These are phyloP conservation scores for Geranium incanum DNA, from an alignment of 441 rosid genomes.

Conservation along the genomic window DNA sequence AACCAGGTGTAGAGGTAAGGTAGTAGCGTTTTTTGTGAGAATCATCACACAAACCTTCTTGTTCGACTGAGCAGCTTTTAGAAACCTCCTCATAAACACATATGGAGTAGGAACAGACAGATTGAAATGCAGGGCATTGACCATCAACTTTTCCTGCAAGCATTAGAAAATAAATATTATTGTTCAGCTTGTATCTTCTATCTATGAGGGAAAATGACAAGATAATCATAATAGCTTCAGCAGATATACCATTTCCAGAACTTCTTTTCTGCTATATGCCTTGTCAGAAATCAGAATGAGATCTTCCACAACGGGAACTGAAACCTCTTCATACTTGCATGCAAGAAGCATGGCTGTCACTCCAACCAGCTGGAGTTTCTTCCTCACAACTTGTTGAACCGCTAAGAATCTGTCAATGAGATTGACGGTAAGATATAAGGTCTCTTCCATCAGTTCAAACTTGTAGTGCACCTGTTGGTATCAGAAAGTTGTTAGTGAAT, in stretches of 20 bases:
- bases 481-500: background rate
- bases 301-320: slow-evolving; percentile 72
- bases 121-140: slow-evolving; percentile 63
- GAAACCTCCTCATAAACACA: slow-evolving; percentile 75
- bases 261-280: slow-evolving; percentile 76
- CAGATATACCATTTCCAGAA: slow-evolving; percentile 66
- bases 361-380: slow-evolving; percentile 88
- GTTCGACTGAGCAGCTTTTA: slow-evolving; percentile 73
- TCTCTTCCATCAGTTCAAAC: slow-evolving; percentile 92
- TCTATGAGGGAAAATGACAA: background rate
- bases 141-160: slow-evolving; percentile 69
- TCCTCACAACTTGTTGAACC: slow-evolving; percentile 49
- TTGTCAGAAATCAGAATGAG: slow-evolving; percentile 79
- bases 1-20: no score
- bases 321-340: slow-evolving; percentile 53
- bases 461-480: slow-evolving; percentile 79
- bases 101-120: slow-evolving; percentile 75
- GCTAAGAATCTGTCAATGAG: slow-evolving; percentile 77
- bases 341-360: slow-evolving; percentile 85
- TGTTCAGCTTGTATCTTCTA: background rate
- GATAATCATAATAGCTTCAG: background rate
- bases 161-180: slow-evolving; percentile 1
- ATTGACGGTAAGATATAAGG: slow-evolving; percentile 70
- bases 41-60: slow-evolving; percentile 42
- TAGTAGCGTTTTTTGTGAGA: no score